phyloP scores from a whole-genome alignment of 2,329 filamentous ascomycete genomes.

The Parascedosporium putredinis region DNA sequence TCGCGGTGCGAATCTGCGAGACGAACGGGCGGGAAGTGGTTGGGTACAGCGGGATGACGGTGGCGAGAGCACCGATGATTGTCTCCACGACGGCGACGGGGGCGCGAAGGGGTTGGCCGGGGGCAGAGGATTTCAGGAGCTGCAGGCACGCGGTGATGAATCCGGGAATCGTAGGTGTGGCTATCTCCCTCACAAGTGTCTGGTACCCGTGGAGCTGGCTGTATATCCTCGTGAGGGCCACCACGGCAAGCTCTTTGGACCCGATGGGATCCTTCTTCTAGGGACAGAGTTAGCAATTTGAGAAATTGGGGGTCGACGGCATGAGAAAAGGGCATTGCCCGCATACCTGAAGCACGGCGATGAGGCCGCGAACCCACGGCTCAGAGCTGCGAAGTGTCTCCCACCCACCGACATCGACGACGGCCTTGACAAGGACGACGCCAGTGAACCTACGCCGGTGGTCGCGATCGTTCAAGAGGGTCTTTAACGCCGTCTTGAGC shows the following conservation, averaged over 20 bases:
- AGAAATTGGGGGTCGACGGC: too few relatives aligned
- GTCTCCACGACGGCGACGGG: slow-evolving; percentile 49
- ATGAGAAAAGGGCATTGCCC: slow-evolving; percentile 10
- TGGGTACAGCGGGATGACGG: slow-evolving; percentile 68
- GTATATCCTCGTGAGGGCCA: slow-evolving; percentile 76
- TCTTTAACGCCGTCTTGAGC: slow-evolving; percentile 66
- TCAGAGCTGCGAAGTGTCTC: slow-evolving; percentile 64
- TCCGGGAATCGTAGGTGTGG: slow-evolving; percentile 65
- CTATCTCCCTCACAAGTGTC: slow-evolving; percentile 77
- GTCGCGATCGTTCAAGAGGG: slow-evolving; percentile 67
- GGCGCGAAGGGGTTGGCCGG: slow-evolving; percentile 16
- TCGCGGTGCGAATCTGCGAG: slow-evolving; percentile 53
- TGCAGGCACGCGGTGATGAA: slow-evolving; percentile 67
- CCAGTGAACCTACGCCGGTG: slow-evolving; percentile 68
- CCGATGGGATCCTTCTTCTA: slow-evolving; percentile 68
- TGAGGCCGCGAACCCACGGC: slow-evolving; percentile 66
- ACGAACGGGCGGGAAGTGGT: slow-evolving; percentile 72
- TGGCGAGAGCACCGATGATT: slow-evolving; percentile 60
- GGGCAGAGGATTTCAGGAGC: slow-evolving; percentile 38
- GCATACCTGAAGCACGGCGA: slow-evolving; percentile 63
- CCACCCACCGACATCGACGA: slow-evolving; percentile 75
- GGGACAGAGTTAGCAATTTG: slow-evolving; percentile 11
- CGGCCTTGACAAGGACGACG: slow-evolving; percentile 67
- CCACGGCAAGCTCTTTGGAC: slow-evolving; percentile 65
- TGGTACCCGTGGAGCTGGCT: slow-evolving; percentile 71